Conservation (phyloP, 23 red algal genomes). For the Agarophyton chilense region DNA sequence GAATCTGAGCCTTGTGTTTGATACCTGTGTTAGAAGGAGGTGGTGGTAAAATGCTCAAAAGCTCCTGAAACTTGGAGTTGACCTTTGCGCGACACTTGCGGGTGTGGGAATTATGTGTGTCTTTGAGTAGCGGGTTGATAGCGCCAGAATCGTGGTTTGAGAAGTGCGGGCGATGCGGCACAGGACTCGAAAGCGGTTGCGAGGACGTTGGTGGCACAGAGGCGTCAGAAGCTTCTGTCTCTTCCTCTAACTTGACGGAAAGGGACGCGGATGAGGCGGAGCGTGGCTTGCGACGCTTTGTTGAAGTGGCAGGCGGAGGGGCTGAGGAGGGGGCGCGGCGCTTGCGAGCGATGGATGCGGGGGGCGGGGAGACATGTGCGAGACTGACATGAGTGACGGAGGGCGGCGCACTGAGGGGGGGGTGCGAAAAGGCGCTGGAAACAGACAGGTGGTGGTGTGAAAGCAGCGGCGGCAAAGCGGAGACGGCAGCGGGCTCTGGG, state of each 20-base stretch:
- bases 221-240: neutral
- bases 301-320: neutral
- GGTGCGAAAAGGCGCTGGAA: neutral
- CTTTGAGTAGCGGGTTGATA: slow-evolving; percentile 30
- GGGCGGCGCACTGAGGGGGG: neutral
- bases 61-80: slow-evolving; percentile 76
- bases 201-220: neutral
- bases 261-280: neutral
- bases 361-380: neutral
- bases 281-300: slow-evolving; percentile 14
- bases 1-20: slow-evolving; percentile 93
- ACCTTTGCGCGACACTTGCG: slow-evolving; percentile 83
- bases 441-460: neutral
- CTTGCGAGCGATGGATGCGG: neutral
- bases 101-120: slow-evolving; percentile 73
- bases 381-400: neutral
- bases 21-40: slow-evolving; percentile 63
- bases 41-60: slow-evolving; percentile 64
- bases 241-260: slow-evolving; percentile 1
- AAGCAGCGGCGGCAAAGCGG: neutral
- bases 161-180: neutral
- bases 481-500: neutral
- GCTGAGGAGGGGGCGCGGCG: neutral
- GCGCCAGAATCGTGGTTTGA: neutral
- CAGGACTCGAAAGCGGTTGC: neutral